These are phyloP conservation scores for Ascochyta lentis DNA, from an alignment of 2,329 filamentous ascomycete genomes.

Conservation along the genomic window DNA sequence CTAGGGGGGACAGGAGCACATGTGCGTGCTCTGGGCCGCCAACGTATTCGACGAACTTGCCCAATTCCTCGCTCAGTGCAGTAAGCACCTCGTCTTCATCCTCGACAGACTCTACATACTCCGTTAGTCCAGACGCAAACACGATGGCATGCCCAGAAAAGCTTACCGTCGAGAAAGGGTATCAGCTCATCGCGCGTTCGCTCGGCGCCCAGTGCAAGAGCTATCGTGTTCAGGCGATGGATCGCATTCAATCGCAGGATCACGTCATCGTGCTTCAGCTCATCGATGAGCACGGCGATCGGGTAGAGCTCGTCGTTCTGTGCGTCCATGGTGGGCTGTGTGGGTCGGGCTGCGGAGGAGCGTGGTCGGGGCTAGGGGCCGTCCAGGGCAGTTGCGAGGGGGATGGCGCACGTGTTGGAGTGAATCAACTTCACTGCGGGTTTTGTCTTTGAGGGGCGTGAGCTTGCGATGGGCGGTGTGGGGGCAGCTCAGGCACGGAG, in stretches of 20 bases:
- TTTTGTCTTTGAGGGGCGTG: constrained; percentile 16
- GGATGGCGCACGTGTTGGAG: constrained; percentile 24
- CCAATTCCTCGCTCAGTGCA: constrained; percentile 94
- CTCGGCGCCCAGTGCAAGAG: constrained; percentile 92
- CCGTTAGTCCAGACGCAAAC: constrained; percentile 41
- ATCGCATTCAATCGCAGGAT: constrained; percentile 97
- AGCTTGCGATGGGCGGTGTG: constrained; percentile 33
- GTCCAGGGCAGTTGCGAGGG: constrained; percentile 22
- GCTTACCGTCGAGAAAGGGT: constrained; percentile 96
- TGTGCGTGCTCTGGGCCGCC: constrained; percentile 93
- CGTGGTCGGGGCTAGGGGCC: constrained; percentile 28
- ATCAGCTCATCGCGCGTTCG: constrained; percentile 98
- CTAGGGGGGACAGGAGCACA: constrained; percentile 93
- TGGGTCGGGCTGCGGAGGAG: constrained; percentile 26
- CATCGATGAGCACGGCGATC: constrained; percentile 99
- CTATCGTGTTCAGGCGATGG: constrained; percentile 96
- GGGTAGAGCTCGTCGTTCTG: constrained; percentile 99
- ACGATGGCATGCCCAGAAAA: constrained; percentile 6
- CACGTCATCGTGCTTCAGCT: constrained; percentile 99
- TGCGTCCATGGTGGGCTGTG: constrained; percentile 74
- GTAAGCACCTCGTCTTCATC: constrained; percentile 99
- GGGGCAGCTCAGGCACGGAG: constrained; percentile 32
- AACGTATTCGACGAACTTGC: constrained; percentile 96
- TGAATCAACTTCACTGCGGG: constrained; percentile 3
- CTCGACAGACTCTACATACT: constrained; percentile 85